Conservation (phyloP, 176 grass and related monocot species). For the Oryza glumipatula region DNA sequence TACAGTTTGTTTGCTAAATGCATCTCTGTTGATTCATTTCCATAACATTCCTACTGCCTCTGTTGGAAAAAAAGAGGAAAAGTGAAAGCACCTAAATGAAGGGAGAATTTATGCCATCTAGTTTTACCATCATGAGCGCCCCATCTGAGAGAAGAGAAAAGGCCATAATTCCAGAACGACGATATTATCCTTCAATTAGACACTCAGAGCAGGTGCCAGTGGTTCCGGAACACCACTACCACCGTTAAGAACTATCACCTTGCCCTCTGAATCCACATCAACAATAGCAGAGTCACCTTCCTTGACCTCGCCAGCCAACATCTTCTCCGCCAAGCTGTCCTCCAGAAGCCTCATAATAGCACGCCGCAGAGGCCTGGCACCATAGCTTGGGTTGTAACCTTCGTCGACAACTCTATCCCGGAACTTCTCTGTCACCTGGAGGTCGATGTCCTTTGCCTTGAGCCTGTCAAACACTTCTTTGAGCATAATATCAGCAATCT, state of each 20-base stretch:
- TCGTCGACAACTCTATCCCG: conserved; percentile 89
- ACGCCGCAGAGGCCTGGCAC: conserved; percentile 87
- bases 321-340: conserved; percentile 89
- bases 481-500: conserved; percentile 97
- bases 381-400: conserved; percentile 94
- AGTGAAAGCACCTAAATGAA: conserved; percentile 27
- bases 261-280: conserved; percentile 89
- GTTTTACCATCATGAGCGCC: conserved; percentile 33
- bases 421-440: conserved; percentile 94
- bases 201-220: conserved; percentile 46
- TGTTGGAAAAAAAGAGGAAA: neutral
- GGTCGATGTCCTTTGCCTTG: conserved; percentile 85
- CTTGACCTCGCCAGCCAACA: conserved; percentile 87
- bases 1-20: conserved; percentile 22
- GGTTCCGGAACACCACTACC: conserved; percentile 60
- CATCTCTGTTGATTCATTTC: conserved; percentile 25
- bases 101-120: conserved; percentile 17
- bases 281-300: conserved; percentile 95
- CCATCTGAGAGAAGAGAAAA: conserved; percentile 8
- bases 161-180: neutral
- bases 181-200: conserved; percentile 32
- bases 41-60: conserved; percentile 36
- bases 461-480: conserved; percentile 94
- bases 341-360: conserved; percentile 96
- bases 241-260: conserved; percentile 81